These are phyloP conservation scores for Clonostachys rhizophaga DNA, from an alignment of 2,329 filamentous ascomycete genomes.

Conservation along the genomic window DNA sequence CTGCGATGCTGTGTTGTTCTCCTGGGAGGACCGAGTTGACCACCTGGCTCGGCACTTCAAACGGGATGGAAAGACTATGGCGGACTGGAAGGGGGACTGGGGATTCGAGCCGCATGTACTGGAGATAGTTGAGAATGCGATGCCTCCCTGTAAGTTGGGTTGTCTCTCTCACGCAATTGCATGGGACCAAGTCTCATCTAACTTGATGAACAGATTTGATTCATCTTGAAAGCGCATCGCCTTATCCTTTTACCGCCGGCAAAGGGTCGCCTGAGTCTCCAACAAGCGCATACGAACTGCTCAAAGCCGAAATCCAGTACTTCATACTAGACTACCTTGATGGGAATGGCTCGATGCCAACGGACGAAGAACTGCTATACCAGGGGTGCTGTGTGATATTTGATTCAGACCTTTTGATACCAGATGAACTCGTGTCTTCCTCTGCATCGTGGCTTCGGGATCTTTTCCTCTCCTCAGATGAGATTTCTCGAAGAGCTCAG, in stretches of 20 bases:
- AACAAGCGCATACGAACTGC: conserved; percentile 20
- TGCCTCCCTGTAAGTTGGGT: conserved; percentile 21
- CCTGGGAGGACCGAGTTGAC: conserved; percentile 24
- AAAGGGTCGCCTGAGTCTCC: conserved; percentile 8
- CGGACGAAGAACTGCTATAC: conserved; percentile 9
- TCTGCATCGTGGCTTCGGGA: conserved; percentile 13
- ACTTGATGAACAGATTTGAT: conserved; percentile 22
- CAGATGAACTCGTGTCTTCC: too few relatives aligned
- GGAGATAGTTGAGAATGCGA: conserved; percentile 28
- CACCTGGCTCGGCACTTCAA: conserved; percentile 34
- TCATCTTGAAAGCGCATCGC: conserved; percentile 25
- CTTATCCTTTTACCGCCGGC: conserved; percentile 19
- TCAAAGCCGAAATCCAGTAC: conserved; percentile 22
- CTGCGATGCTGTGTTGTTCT: conserved; percentile 22
- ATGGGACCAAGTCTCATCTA: too few relatives aligned
- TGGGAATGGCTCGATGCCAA: conserved; percentile 3
- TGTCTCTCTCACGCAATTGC: too few relatives aligned
- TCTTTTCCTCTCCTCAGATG: conserved; percentile 9
- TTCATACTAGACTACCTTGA: conserved; percentile 8
- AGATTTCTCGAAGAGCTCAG: conserved; percentile 7
- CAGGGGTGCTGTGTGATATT: conserved; percentile 15
- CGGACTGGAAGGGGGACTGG: conserved; percentile 32
- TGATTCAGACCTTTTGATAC: conserved; percentile 8
- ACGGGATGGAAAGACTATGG: conserved; percentile 24
- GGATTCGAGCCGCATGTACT: conserved; percentile 27